Conservation (phyloP, 495 filamentous ascomycete species). For the Apiosordaria backusii region DNA sequence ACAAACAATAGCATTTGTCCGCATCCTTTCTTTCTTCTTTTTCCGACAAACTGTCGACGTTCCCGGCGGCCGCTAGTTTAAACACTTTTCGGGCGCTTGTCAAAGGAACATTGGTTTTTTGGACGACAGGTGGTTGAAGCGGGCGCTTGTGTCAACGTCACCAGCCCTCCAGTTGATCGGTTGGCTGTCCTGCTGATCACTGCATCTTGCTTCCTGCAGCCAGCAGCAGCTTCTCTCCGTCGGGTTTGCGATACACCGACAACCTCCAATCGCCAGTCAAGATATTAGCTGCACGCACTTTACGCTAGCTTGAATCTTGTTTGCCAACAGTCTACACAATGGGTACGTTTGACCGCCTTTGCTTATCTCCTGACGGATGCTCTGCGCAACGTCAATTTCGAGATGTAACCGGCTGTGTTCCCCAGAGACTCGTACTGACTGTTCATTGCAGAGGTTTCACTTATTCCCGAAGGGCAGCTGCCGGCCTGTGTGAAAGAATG, state of each 20-base stretch:
- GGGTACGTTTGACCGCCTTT: background rate
- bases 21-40: background rate
- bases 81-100: background rate
- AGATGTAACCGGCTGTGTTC: background rate
- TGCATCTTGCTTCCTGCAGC: background rate
- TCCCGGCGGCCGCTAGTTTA: slow-evolving; percentile 1
- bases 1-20: slow-evolving; percentile 3
- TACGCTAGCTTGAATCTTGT: background rate
- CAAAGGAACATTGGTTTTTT: background rate
- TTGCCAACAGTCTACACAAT: background rate
- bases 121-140: background rate
- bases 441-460: slow-evolving; percentile 32
- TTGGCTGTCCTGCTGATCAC: background rate
- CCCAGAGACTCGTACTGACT: background rate
- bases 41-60: background rate
- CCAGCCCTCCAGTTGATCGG: background rate
- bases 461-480: slow-evolving; percentile 44
- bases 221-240: background rate
- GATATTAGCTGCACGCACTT: background rate
- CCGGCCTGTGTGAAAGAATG: slow-evolving; percentile 47
- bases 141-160: slow-evolving; percentile 1
- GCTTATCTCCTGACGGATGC: background rate
- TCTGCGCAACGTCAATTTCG: background rate
- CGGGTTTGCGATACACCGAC: background rate
- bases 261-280: background rate